phyloP scores from a whole-genome alignment of 1,284 basidiomycete species.

The Apiotrichum laibachii region DNA sequence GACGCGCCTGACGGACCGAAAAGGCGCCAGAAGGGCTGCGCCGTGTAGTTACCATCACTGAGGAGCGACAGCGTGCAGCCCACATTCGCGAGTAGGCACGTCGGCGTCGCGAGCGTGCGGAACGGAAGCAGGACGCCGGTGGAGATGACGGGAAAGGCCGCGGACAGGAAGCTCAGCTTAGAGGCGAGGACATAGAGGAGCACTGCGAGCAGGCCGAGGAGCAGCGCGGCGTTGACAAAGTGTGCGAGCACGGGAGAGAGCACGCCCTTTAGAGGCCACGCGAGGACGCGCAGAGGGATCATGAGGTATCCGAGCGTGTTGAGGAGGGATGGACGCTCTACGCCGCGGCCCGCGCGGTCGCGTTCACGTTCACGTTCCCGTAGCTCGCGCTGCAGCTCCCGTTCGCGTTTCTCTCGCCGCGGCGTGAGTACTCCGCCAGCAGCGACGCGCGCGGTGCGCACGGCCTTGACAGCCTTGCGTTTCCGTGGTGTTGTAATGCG shows the following conservation, averaged over 20 bases:
- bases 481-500: conserved; percentile 1
- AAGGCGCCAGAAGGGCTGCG: conserved; percentile 30
- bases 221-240: conserved; percentile 25
- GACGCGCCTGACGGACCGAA: conserved; percentile 3
- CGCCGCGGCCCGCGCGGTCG: not conserved
- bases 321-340: not conserved
- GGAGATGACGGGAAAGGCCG: conserved; percentile 1
- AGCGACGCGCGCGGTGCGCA: not conserved
- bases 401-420: not conserved
- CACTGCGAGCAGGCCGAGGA: conserved; percentile 15
- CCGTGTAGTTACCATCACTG: conserved; percentile 11
- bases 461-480: not conserved
- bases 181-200: not conserved
- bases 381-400: not conserved
- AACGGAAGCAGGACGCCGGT: conserved; percentile 21
- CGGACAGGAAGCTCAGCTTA: not conserved
- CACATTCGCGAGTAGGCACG: conserved; percentile 32
- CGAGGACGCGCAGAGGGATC: conserved; percentile 24
- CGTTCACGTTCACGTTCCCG: not conserved
- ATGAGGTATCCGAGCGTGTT: conserved; percentile 25
- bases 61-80: conserved; percentile 29
- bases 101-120: conserved; percentile 33
- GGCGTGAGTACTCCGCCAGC: not conserved
- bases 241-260: conserved; percentile 27
- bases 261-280: conserved; percentile 20